Base-by-base conservation (phyloP, 1,284 basidiomycete species). In the Quambalaria eucalypti region DNA sequence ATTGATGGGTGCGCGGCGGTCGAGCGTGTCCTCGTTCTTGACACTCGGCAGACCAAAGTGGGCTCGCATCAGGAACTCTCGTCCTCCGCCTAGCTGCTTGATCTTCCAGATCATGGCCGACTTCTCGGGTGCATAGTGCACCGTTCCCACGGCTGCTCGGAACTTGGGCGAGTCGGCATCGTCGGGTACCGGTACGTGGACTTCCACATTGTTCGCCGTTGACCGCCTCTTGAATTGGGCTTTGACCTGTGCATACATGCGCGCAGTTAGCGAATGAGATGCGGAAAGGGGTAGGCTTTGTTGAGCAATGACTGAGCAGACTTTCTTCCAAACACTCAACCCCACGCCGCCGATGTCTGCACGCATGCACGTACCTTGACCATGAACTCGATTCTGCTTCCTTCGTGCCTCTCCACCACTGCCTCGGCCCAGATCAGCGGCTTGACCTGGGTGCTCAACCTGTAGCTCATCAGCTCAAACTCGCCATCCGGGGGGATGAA, bases 401-500 rank as follows among this genome's bases (percentile, higher is more conserved):
- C 93, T 66, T 85, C 86, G 77, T 98, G 92, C 64, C 86, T 87
- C 78, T 98, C 95, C 8, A 98, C 88, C 4, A 88, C 84, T 0
- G 95, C 95, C 77, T 99, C 93, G 4, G 96, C 95, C 91, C 92
- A 98, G 39, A 99, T 85, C 38, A 98, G 81, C 0, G 95, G 95
- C 76, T 98, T 99, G 56, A 98, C 93, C 3, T 92, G 88, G 5
- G 92, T 95, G 31, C 87, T 90, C 4, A 97, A 82, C 9, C 93
- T 86, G 77, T 97, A 98, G 26, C 87, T 88, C 92, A 98, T 97
- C 61, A 97, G 82, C 77, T 97, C 93, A 69, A 98, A 97, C 77
- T 97, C 93, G 65, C 95, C 95, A 74, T 98, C 95, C 1, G 95
- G 95, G 0, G 95, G 95, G 71, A 98, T 99, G 79, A 99, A 99